A percentile compares a stretch with the other conserved stretches of the same genome.
These are phyloP conservation scores for Coemansia sp. DNA, from an alignment of 192 early-diverging fungal genomes.

Conservation along the genomic window DNA sequence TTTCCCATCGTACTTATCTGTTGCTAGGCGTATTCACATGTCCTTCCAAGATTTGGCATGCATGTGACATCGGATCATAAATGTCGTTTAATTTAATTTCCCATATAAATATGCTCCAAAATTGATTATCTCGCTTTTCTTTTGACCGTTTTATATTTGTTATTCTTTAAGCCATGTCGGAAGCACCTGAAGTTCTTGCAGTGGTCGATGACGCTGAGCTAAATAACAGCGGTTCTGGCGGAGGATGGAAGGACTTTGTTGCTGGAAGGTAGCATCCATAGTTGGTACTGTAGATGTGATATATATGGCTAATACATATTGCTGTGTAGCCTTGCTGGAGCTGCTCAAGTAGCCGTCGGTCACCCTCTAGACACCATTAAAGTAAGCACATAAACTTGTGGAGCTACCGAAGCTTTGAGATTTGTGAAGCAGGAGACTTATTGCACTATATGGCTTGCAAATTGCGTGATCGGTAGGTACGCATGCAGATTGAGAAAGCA, in stretches of 20 bases:
- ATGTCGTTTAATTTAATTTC: not conserved
- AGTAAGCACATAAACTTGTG: constrained; percentile 18
- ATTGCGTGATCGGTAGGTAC: constrained; percentile 56
- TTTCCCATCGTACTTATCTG: too few relatives aligned
- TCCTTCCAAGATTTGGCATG: not conserved
- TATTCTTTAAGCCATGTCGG: constrained; percentile 14
- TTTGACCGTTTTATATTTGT: not conserved
- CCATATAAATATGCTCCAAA: not conserved
- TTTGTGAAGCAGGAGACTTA: not conserved
- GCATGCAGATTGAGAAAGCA: constrained; percentile 63
- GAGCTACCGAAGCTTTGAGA: not conserved
- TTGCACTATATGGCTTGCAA: constrained; percentile 2
- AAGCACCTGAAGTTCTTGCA: constrained; percentile 13
- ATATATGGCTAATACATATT: not conserved
- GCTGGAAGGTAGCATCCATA: constrained; percentile 56
- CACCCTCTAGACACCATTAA: constrained; percentile 89
- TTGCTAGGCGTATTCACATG: not conserved
- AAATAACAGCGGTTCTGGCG: constrained; percentile 11
- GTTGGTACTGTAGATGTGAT: not conserved
- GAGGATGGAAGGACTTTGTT: constrained; percentile 59
- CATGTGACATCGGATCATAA: constrained; percentile 7
- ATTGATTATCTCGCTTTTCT: not conserved
- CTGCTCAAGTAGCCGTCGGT: constrained; percentile 64
- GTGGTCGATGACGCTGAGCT: constrained; percentile 8
- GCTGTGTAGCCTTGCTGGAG: constrained; percentile 59